Evolutionary conservation across 768 basidiomycete genomes (phyloP).

Genomic region (Tricholoma flavovirens): DNA sequence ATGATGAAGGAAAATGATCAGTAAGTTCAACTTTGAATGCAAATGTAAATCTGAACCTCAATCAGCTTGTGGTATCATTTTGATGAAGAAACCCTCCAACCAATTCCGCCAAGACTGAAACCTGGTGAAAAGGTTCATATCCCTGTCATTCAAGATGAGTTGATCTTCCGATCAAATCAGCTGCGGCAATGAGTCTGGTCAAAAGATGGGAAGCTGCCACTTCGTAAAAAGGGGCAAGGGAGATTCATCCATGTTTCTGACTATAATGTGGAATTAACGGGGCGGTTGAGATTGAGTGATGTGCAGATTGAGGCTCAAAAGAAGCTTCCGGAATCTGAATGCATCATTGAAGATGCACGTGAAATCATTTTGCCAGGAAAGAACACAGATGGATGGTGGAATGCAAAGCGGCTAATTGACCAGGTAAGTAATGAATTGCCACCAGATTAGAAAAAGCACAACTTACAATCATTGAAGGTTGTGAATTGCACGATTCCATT

Average conservation of each 20-base stretch:
- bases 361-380: constrained; percentile 18
- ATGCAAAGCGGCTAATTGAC: constrained; percentile 15
- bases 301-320: background rate
- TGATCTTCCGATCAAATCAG: background rate
- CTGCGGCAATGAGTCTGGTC: background rate
- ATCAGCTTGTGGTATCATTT: no score
- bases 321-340: background rate
- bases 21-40: no score
- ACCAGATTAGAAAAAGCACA: background rate
- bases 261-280: constrained; percentile 8
- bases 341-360: constrained; percentile 11
- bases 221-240: constrained; percentile 8
- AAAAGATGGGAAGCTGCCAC: constrained; percentile 2
- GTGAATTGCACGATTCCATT: background rate
- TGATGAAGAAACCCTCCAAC: no score
- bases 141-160: no score
- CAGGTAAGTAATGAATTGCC: constrained; percentile 7
- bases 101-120: no score
- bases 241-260: constrained; percentile 10
- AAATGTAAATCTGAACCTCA: no score
- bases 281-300: constrained; percentile 5
- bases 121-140: no score
- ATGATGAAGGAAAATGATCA: no score
- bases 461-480: background rate
- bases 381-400: constrained; percentile 17